Percentiles rank a stretch among this genome's conserved stretches.
These are phyloP conservation scores for Oldenlandia corymbosa DNA, from an alignment of 257 asterid genomes.

Conservation along the genomic window DNA sequence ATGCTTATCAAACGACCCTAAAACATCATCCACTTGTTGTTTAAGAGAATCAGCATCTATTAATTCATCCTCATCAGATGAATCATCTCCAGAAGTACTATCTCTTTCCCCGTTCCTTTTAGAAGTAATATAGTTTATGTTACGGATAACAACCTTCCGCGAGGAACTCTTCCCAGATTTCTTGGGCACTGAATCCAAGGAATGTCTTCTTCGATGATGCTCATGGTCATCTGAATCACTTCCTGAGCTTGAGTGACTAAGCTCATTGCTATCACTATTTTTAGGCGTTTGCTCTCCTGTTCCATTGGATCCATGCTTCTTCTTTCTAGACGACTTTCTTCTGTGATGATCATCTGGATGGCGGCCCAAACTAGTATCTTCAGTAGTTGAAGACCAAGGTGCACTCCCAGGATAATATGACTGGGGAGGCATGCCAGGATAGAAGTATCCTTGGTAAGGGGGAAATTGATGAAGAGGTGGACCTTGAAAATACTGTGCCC, in stretches of 20 bases:
- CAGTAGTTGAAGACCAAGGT: conserved; percentile 51
- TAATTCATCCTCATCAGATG: conserved; percentile 42
- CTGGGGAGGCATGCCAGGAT: conserved; percentile 56
- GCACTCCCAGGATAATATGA: conserved; percentile 39
- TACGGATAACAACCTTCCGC: conserved; percentile 70
- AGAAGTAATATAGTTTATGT: conserved; percentile 68
- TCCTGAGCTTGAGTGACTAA: conserved; percentile 35
- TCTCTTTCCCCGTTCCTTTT: conserved; percentile 39
- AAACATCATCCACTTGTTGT: conserved; percentile 55
- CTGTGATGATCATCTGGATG: conserved; percentile 31
- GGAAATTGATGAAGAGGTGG: conserved; percentile 48
- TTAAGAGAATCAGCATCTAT: conserved; percentile 42
- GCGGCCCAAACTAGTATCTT: conserved; percentile 30
- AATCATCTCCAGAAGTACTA: conserved; percentile 35
- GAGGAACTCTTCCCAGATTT: conserved; percentile 47
- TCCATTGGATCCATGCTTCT: conserved; percentile 28
- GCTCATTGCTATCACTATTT: conserved; percentile 23
- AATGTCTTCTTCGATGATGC: conserved; percentile 27
- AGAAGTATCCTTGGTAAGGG: conserved; percentile 49
- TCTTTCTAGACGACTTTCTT: conserved; percentile 31
- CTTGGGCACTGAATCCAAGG: conserved; percentile 33
- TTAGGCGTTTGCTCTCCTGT: conserved; percentile 10
- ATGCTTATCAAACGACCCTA: conserved; percentile 48
- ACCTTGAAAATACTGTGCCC: conserved; percentile 59
- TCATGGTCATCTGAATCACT: conserved; percentile 42